Conservation (phyloP, 2,329 filamentous ascomycete genomes). For the Phaeosphaeriaceae sp. region DNA sequence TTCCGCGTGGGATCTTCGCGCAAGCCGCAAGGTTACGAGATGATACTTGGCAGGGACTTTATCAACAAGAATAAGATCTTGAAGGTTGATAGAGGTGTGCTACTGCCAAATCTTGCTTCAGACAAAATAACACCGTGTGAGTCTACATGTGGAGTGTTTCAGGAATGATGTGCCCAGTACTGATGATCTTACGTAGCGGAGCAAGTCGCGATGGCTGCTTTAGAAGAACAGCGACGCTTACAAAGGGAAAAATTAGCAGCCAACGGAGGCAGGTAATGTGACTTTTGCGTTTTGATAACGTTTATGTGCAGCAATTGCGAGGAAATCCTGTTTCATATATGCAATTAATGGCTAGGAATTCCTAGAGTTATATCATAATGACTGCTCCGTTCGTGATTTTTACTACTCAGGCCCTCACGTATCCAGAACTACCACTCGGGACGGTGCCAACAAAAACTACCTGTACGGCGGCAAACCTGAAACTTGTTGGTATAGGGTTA, state of each 20-base stretch:
- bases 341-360: too few species aligned
- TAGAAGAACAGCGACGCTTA: neutral
- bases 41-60: neutral
- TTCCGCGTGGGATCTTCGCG: neutral
- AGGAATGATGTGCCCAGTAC: neutral
- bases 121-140: neutral
- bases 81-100: neutral
- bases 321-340: too few species aligned
- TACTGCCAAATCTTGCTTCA: neutral
- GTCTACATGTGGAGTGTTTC: neutral
- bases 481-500: neutral
- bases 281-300: neutral
- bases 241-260: neutral
- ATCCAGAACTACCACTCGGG: neutral
- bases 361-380: too few species aligned
- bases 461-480: neutral
- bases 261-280: neutral
- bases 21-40: neutral
- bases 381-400: too few species aligned
- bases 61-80: neutral
- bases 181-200: neutral
- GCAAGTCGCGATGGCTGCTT: neutral
- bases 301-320: too few species aligned
- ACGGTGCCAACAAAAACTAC: neutral
- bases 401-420: too few species aligned